Evolutionary conservation across 139 green algal species (phyloP), one percentile per base, ranked within the genome.

Genomic region (Chlorella sp.): DNA sequence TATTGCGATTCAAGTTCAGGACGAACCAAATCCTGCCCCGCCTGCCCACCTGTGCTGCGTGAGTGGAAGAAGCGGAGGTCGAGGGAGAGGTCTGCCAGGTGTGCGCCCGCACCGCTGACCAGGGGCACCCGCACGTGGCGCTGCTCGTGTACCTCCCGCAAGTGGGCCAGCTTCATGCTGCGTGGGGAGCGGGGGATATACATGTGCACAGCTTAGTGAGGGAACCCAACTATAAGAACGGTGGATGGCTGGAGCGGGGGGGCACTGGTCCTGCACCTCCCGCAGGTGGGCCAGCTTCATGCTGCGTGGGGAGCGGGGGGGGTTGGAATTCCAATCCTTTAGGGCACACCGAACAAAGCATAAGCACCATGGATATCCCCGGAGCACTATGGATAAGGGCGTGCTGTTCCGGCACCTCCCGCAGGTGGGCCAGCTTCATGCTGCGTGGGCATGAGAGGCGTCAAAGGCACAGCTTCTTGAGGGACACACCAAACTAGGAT

Each of bases 11-110:
- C n/a, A n/a, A n/a, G n/a, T n/a, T n/a, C n/a, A n/a, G n/a, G n/a
- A n/a, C n/a, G n/a, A n/a, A n/a, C n/a, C n/a, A n/a, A n/a, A n/a
- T n/a, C n/a, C 48, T 9, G 48, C 48, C 5, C 48, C 48, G 34
- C 36, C 21, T 0, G 11, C 66, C 40, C 39, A 64, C 84, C 68
- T 22, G 84, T 30, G 28, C 32, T 66, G 84, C 84, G 84, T 3
- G 84, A 64, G 84, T 88, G 68, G 84, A 81, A 88, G 68, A 81
- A 88, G 39, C 84, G 64, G 18, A 88, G 84, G 84, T 80, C 40
- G 39, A 88, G 34, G 26, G 66, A 81, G 28, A 88, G 66, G 84
- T 88, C 84, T 24, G 84, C 84, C 68, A 81, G 66, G 68, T 88
- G 84, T 0, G 84, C 66, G 37, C 84, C 84, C 4, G 66, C 84